These are phyloP conservation scores for Penicillium flavigenum DNA, from an alignment of 495 filamentous ascomycete species.

Conservation along the genomic window DNA sequence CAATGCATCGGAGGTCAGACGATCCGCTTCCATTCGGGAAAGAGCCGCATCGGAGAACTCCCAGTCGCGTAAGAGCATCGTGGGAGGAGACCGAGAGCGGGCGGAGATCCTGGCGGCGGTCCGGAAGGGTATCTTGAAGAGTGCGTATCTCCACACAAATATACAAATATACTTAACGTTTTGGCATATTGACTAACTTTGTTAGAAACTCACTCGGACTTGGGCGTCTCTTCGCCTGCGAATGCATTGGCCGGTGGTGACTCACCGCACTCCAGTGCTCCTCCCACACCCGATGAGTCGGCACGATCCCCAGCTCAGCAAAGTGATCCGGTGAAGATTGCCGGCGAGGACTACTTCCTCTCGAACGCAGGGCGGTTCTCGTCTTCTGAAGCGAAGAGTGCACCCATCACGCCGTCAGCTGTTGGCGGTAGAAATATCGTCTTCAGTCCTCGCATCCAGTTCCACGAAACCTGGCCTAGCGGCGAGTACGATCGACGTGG, in stretches of 20 bases:
- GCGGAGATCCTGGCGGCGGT: conserved; percentile 88
- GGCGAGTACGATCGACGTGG: conserved; percentile 95
- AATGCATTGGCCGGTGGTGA: conserved; percentile 61
- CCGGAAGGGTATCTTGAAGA: conserved; percentile 92
- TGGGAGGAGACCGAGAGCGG: conserved; percentile 86
- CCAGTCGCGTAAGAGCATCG: conserved; percentile 74
- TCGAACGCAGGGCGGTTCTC: conserved; percentile 60
- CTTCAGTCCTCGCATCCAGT: conserved; percentile 91
- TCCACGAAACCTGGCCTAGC: conserved; percentile 93
- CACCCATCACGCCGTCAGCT: conserved; percentile 73
- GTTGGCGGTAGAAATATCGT: conserved; percentile 68
- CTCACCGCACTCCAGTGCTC: conserved; percentile 77
- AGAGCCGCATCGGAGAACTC: conserved; percentile 58
- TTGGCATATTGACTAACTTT: conserved; percentile 21
- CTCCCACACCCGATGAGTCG: conserved; percentile 78
- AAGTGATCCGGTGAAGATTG: conserved; percentile 66
- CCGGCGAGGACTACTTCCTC: conserved; percentile 85
- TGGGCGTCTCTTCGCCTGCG: conserved; percentile 67
- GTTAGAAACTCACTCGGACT: conserved; percentile 57
- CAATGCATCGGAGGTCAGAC: conserved; percentile 35
- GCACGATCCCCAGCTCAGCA: conserved; percentile 56
- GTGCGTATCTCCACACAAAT: conserved; percentile 53
- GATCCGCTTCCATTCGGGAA: conserved; percentile 38
- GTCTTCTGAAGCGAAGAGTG: conserved; percentile 65
- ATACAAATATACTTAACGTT: not conserved